A percentile compares a stretch with the other conserved stretches of the same genome.
phyloP scores from a whole-genome alignment of 1,139 yeast species.

The Yamadazyma diddensiae region DNA sequence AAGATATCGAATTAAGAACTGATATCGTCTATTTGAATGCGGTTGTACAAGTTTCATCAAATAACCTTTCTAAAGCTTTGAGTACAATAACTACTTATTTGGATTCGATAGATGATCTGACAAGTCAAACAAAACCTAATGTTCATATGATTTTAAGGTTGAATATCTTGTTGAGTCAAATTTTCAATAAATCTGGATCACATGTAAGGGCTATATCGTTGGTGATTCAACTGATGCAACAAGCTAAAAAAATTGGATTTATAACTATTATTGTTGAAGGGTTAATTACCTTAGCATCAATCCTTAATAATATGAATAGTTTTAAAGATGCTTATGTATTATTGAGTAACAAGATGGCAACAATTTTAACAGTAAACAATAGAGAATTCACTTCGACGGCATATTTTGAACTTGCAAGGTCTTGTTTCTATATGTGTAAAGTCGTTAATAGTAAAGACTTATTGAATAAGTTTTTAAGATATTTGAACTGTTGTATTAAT shows the following conservation, averaged over 20 bases:
- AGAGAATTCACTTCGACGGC: conserved; percentile 33
- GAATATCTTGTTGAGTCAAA: conserved; percentile 41
- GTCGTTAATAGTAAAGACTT: conserved; percentile 11
- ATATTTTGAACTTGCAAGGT: conserved; percentile 34
- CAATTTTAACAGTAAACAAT: conserved; percentile 33
- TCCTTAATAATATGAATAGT: conserved; percentile 34
- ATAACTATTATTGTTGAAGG: conserved; percentile 39
- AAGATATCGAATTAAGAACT: conserved; percentile 30
- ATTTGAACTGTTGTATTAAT: conserved; percentile 39
- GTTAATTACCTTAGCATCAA: conserved; percentile 32
- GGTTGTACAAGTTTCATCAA: conserved; percentile 27
- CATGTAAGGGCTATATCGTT: conserved; percentile 42
- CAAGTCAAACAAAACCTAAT: conserved; percentile 24
- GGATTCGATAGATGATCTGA: conserved; percentile 16
- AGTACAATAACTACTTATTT: conserved; percentile 28
- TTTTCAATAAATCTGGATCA: conserved; percentile 35
- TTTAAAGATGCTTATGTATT: conserved; percentile 36
- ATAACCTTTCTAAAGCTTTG: conserved; percentile 35
- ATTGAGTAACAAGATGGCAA: conserved; percentile 37
- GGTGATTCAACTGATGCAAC: conserved; percentile 42
- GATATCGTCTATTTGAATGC: conserved; percentile 27
- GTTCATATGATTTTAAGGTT: conserved; percentile 40
- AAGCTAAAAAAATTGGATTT: conserved; percentile 41
- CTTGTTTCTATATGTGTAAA: conserved; percentile 18
- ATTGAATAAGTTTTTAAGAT: conserved; percentile 29